phyloP scores from a whole-genome alignment of 2,329 filamentous ascomycete genomes.

The Fusarium sp. region DNA sequence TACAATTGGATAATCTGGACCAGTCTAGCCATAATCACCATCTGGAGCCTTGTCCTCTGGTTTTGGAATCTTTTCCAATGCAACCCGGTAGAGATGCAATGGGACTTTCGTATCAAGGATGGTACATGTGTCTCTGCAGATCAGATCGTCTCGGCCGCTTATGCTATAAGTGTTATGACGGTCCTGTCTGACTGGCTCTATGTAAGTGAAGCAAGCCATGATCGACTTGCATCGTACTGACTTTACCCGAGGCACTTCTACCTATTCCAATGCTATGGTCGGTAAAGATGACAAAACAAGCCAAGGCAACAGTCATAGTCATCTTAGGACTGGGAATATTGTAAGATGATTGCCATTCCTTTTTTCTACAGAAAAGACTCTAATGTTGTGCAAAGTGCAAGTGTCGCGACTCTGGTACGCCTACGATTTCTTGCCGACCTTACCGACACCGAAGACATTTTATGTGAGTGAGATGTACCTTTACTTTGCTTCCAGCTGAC shows the following conservation, averaged over 20 bases:
- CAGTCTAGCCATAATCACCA: conserved; percentile 59
- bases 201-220: conserved; percentile 46
- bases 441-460: conserved; percentile 58
- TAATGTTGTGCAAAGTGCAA: conserved; percentile 56
- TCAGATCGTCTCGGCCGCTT: conserved; percentile 61
- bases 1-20: conserved; percentile 63
- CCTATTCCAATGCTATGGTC: conserved; percentile 67
- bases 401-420: conserved; percentile 65
- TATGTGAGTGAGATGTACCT: conserved; percentile 53
- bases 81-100: conserved; percentile 62
- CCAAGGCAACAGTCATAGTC: conserved; percentile 63
- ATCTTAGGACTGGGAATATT: conserved; percentile 65
- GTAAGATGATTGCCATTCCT: conserved; percentile 46
- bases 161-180: conserved; percentile 64
- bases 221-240: conserved; percentile 10
- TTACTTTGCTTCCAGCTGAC: conserved; percentile 28
- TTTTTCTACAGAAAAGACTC: not conserved
- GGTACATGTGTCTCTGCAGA: conserved; percentile 58
- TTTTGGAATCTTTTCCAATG: conserved; percentile 67
- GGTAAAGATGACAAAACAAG: conserved; percentile 64
- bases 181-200: conserved; percentile 67
- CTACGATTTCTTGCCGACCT: conserved; percentile 62
- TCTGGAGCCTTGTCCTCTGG: conserved; percentile 62
- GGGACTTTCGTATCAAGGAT: conserved; percentile 62
- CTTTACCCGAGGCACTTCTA: conserved; percentile 56